Conservation (phyloP, 169 alveolate genomes). For the Babesia gibsoni region DNA sequence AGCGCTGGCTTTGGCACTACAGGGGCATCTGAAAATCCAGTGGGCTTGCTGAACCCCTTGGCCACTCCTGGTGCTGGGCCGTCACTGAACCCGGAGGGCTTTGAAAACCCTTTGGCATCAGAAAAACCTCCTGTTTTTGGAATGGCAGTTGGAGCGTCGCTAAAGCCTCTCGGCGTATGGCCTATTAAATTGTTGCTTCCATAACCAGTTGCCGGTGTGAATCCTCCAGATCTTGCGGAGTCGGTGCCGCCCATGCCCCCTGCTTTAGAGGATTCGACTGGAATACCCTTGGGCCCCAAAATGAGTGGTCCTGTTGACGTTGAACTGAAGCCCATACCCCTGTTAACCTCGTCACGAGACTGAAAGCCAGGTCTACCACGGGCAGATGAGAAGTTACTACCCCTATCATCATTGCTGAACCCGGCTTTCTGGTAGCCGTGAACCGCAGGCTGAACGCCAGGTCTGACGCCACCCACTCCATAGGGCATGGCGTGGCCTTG, state of each 20-base stretch:
- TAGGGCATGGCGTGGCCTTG: no score
- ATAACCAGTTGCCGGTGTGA: no score
- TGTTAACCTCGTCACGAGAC: not conserved
- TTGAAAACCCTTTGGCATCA: conserved; percentile 1
- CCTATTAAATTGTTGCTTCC: not conserved
- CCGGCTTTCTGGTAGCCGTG: not conserved
- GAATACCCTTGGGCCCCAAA: conserved; percentile 44
- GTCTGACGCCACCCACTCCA: no score
- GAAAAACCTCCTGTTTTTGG: not conserved
- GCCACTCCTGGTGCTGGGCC: not conserved
- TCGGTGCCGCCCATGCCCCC: not conserved
- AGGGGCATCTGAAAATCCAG: not conserved
- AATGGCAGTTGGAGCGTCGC: not conserved
- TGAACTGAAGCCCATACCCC: conserved; percentile 5
- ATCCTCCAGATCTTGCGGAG: conserved; percentile 22
- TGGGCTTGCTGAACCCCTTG: not conserved
- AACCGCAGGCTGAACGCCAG: no score
- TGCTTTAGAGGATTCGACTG: not conserved
- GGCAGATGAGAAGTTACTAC: conserved; percentile 2
- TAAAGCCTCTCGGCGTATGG: conserved; percentile 19
- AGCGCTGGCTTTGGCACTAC: not conserved
- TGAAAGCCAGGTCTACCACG: not conserved
- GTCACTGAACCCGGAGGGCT: conserved; percentile 6
- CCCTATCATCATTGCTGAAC: not conserved
- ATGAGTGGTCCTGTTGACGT: conserved; percentile 28